These are phyloP conservation scores for Cynanchum wilfordii DNA, from an alignment of 257 asterid species.

Conservation along the genomic window DNA sequence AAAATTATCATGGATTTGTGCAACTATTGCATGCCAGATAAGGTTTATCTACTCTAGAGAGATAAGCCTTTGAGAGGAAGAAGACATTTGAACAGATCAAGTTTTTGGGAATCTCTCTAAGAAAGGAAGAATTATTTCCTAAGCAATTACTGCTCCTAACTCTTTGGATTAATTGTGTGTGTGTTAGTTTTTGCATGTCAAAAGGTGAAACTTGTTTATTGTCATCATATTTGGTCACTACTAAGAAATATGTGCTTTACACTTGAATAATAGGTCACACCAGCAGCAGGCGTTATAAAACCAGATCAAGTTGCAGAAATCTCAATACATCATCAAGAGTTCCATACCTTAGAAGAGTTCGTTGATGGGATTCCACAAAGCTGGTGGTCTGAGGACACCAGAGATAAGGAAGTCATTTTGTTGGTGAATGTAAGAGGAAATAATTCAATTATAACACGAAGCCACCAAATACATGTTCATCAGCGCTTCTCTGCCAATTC, in stretches of 20 bases:
- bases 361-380: slow-evolving; percentile 62
- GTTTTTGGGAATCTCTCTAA: background rate
- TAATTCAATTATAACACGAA: slow-evolving; percentile 40
- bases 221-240: background rate
- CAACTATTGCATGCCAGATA: too few species aligned
- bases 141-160: background rate
- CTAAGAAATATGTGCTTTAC: background rate
- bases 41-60: too few species aligned
- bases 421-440: slow-evolving; percentile 50
- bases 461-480: slow-evolving; percentile 43
- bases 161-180: too few species aligned
- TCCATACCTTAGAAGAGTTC: slow-evolving; percentile 50
- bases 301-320: slow-evolving; percentile 58
- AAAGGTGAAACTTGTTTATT: background rate
- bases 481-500: slow-evolving; percentile 34
- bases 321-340: slow-evolving; percentile 58
- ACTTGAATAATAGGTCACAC: slow-evolving; percentile 50
- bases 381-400: slow-evolving; percentile 80
- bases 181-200: too few species aligned
- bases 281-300: slow-evolving; percentile 58
- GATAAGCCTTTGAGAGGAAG: background rate
- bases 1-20: background rate
- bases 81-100: background rate
- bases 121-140: background rate
- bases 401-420: slow-evolving; percentile 63